Base-by-base conservation (phyloP, 371 early-diverging fungal species). In the Mucor piriformis region DNA sequence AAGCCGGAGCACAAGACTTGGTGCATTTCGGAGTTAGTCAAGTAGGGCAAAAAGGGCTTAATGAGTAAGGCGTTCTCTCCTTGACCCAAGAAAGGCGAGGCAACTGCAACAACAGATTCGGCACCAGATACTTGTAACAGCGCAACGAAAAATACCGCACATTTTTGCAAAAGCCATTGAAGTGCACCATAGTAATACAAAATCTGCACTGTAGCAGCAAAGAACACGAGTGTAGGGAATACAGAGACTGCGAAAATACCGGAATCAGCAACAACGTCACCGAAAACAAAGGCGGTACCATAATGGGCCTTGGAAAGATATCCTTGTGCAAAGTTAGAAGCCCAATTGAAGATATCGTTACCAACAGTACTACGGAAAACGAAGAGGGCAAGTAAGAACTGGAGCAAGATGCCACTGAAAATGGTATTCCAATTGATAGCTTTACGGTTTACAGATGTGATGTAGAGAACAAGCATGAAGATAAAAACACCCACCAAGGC, bases 1-100 rank as follows among this genome's bases (percentile, higher is more conserved):
- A 95, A 95, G 34, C 94, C 95, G 47, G 93, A 92, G n/a, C 89
- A 86, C 92, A 95, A 89, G 79, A 88, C 84, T 50, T 93, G 86
- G 72, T 95, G 95, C 60, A 95, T 66, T 74, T 95, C 96, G 2
- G 93, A 85, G 6, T 67, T 73, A 21, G 96, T 95, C 92, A 94
- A 88, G 67, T 86, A 86, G 33, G 88, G 85, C 24, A 95, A 71
- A 66, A 91, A 93, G 42, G 94, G 93, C 35, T 83, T 81, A 53
- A 95, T 90, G 44, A 95, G 70, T 57, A 95, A 75, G 4, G 91
- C 92, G 46, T 89, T 89, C 74, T 95, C 96, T 57, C 88, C 82
- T 81, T 91, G 89, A 15, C 95, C 95, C 52, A 91, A 71, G 60
- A 90, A 90, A 13, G 90, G 88, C 42, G 94, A 91, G 32, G 94